Percentiles rank a stretch among this genome's conserved stretches.
Evolutionary conservation across 129 eudicot genomes (phyloP).

Genomic region (Glebionis coronaria): DNA sequence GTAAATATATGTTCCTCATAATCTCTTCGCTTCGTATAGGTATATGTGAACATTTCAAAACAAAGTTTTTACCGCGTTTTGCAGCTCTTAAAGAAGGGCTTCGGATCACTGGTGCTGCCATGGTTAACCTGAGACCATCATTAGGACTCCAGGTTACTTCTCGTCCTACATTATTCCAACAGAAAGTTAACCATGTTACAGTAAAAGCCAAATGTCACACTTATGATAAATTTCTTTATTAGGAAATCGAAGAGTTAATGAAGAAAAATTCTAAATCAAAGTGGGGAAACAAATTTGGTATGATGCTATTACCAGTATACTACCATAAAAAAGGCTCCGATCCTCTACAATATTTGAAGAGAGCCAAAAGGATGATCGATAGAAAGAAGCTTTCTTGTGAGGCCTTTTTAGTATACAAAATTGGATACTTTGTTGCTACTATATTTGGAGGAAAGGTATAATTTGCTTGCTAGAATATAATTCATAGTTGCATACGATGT

Average conservation of each 20-base stretch:
- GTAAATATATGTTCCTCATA: constrained; percentile 25
- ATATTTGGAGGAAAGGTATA: constrained; percentile 62
- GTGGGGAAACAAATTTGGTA: constrained; percentile 86
- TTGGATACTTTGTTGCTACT: constrained; percentile 38
- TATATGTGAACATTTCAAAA: not conserved
- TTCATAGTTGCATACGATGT: not conserved
- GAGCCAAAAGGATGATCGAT: constrained; percentile 71
- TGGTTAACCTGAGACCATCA: constrained; percentile 69
- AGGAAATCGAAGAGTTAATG: constrained; percentile 63
- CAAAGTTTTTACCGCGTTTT: not conserved
- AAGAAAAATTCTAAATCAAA: constrained; percentile 37
- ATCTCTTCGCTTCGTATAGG: not conserved
- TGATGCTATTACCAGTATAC: constrained; percentile 58
- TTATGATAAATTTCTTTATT: not conserved
- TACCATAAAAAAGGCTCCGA: constrained; percentile 44
- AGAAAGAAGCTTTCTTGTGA: constrained; percentile 77
- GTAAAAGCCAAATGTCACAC: no score
- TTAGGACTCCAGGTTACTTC: constrained; percentile 59
- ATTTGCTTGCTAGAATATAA: not conserved
- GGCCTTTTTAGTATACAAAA: constrained; percentile 51
- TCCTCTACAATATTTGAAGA: constrained; percentile 58
- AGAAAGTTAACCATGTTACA: not conserved
- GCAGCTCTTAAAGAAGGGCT: constrained; percentile 53
- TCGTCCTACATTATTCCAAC: not conserved
- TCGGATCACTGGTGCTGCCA: constrained; percentile 68